Base-by-base conservation (phyloP, 257 asterid genomes). In the Solanum chilense region DNA sequence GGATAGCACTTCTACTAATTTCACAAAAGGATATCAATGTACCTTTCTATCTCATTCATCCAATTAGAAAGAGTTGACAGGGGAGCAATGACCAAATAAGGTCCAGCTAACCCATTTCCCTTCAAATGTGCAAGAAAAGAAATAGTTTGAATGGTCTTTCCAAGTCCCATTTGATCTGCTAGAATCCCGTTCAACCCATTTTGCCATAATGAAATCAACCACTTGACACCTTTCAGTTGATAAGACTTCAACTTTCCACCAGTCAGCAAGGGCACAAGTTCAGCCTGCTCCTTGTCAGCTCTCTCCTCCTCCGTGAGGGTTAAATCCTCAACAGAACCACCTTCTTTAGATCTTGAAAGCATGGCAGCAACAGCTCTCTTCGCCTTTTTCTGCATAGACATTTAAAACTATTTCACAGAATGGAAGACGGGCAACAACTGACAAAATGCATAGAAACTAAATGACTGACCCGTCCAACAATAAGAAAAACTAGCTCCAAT, bases 101-200 rank as follows among this genome's bases (percentile, higher is more conserved):
- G 99, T 31, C 99, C 99, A 89, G 94, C 94, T 88, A 97, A 88
- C 58, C 97, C 98, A 89, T 97, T 97, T 87, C 99, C 99, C 91
- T 96, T 96, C 31, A 97, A 94, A 91, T 97, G 99, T 84, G 99
- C 93, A 85, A 97, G 98, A 91, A 97, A 97, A 87, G 95, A 96
- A 92, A 97, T 94, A 45, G 98, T 97, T 88, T 97, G 99, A 91
- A 97, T 96, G 49, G 99, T 97, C 95, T 97, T 96, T 10, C 99
- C 99, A 60, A 97, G 98, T 78, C 99, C 99, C 99, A 97, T 97
- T 91, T 97, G 99, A 94, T 97, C 99, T 47, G 99, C 99, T 49
- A 96, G 98, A 91, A 97, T 97, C 76, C 99, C 99, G 87, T 97
- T 97, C 85, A 97, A 86, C 82, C 99, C 99, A 90, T 97, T 97